Percentiles rank a stretch among this genome's conserved stretches.
These are phyloP conservation scores for Corymbia citriodora DNA, from an alignment of 441 rosid genomes.

Conservation along the genomic window DNA sequence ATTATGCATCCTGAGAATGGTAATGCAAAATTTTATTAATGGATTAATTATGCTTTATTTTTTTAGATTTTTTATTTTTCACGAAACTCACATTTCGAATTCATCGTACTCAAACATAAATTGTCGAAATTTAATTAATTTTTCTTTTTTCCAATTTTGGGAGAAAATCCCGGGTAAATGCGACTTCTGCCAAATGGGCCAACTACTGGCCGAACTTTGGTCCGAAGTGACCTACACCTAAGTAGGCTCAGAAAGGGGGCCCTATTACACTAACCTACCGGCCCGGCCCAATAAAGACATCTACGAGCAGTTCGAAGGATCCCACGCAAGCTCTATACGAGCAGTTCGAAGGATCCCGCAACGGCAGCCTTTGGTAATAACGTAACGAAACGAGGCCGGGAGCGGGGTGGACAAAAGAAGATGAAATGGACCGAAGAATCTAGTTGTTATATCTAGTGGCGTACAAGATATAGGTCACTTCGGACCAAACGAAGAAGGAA, in stretches of 20 bases:
- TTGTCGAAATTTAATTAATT: neutral
- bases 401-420: too few relatives aligned
- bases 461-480: too few relatives aligned
- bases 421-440: too few relatives aligned
- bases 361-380: neutral
- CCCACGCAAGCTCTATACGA: neutral
- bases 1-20: neutral
- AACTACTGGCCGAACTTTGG: neutral
- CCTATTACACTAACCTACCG: neutral
- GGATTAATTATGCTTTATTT: too few relatives aligned
- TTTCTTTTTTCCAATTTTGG: neutral
- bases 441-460: too few relatives aligned
- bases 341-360: neutral
- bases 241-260: neutral
- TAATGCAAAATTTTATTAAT: too few relatives aligned
- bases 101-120: neutral
- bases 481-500: too few relatives aligned
- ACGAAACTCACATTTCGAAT: neutral
- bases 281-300: neutral
- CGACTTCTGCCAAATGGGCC: neutral
- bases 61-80: too few relatives aligned
- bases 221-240: neutral
- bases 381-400: neutral
- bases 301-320: neutral
- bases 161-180: neutral